Evolutionary conservation across 257 asterid genomes (phyloP).

Genomic region (Nyctanthes arbortristis): DNA sequence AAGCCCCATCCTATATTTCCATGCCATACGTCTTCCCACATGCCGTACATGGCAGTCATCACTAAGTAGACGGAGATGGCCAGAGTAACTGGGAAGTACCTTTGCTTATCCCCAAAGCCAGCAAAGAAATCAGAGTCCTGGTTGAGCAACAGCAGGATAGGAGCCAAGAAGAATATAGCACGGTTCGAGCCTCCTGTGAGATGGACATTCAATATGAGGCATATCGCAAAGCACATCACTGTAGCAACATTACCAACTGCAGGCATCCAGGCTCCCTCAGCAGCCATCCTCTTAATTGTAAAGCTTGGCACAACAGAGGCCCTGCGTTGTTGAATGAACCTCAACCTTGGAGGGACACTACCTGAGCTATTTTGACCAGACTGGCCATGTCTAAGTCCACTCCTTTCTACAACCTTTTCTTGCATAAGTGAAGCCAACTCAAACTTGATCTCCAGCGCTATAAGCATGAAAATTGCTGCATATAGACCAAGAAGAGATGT

Average conservation of each 20-base stretch:
- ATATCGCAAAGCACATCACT: conserved; percentile 81
- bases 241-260: conserved; percentile 99
- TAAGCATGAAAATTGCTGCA: conserved; percentile 93
- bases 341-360: conserved; percentile 71
- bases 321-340: conserved; percentile 94
- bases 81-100: conserved; percentile 88
- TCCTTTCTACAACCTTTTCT: conserved; percentile 64
- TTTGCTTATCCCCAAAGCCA: conserved; percentile 94
- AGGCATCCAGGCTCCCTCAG: conserved; percentile 99
- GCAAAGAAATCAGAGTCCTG: conserved; percentile 95
- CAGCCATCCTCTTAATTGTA: conserved; percentile 75
- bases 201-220: conserved; percentile 81
- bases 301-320: conserved; percentile 72
- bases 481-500: conserved; percentile 92
- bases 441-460: conserved; percentile 96
- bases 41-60: conserved; percentile 62
- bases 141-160: conserved; percentile 80
- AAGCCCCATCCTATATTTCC: conserved; percentile 84
- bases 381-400: conserved; percentile 70
- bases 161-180: conserved; percentile 94
- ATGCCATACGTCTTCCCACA: conserved; percentile 93
- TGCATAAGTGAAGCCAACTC: conserved; percentile 88
- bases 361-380: conserved; percentile 73
- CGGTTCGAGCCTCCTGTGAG: conserved; percentile 93
- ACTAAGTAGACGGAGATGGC: conserved; percentile 75